Percentiles rank a stretch among this genome's conserved stretches.
phyloP scores from a whole-genome alignment of 495 filamentous ascomycete genomes.

The Aspergillus egyptiacus region DNA sequence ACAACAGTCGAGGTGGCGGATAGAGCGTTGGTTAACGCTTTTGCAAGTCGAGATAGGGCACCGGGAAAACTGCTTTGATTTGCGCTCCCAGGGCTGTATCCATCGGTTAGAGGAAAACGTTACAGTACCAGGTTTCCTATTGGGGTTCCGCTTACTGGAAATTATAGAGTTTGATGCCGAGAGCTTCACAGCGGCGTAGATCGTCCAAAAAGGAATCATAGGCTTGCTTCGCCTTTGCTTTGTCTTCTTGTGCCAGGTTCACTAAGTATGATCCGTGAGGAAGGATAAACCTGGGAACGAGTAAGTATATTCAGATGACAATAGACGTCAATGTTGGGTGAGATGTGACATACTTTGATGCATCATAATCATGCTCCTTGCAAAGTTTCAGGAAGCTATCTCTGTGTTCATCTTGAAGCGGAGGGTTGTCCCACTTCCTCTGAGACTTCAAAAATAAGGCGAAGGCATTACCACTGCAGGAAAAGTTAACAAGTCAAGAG shows the following conservation, averaged over 20 bases:
- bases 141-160: constrained; percentile 60
- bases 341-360: constrained; percentile 38
- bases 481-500: constrained; percentile 11
- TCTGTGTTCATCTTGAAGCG: constrained; percentile 59
- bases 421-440: constrained; percentile 86
- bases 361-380: constrained; percentile 66
- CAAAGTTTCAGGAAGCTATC: constrained; percentile 63
- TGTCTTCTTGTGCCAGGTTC: constrained; percentile 82
- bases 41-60: constrained; percentile 73
- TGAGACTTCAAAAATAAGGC: constrained; percentile 95
- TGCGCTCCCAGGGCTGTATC: constrained; percentile 64
- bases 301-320: no score
- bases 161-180: constrained; percentile 89
- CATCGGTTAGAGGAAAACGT: background rate
- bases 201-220: constrained; percentile 86
- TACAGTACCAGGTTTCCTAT: background rate
- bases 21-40: constrained; percentile 73
- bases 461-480: constrained; percentile 74
- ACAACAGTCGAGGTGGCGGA: constrained; percentile 65
- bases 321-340: background rate
- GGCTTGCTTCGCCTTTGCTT: constrained; percentile 74
- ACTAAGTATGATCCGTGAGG: constrained; percentile 96
- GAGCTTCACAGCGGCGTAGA: constrained; percentile 75
- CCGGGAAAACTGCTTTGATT: constrained; percentile 56
- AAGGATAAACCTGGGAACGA: constrained; percentile 67